These are phyloP conservation scores for Ehretia macrophylla DNA, from an alignment of 257 asterid species.

Conservation along the genomic window DNA sequence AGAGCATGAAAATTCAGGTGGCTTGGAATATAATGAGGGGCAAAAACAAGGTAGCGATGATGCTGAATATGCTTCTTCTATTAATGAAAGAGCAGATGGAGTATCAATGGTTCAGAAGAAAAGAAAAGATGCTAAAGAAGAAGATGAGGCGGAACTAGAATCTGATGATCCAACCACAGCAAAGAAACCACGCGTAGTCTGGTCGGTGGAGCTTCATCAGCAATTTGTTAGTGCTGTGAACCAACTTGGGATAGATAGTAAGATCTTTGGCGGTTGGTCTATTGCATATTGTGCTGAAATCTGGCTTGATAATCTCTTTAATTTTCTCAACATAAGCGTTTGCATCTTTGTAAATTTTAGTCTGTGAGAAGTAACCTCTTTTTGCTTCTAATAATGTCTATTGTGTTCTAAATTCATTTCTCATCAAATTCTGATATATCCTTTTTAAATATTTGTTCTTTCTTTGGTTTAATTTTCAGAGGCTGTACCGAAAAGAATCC, in stretches of 20 bases:
- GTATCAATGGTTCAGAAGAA: conserved; percentile 41
- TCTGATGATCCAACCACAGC: conserved; percentile 55
- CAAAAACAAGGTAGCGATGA: conserved; percentile 42
- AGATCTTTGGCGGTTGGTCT: conserved; percentile 22
- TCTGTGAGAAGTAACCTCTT: too few species aligned
- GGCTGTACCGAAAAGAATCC: conserved; percentile 89
- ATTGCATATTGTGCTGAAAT: background rate
- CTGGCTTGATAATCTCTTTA: background rate
- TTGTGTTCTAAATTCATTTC: conserved; percentile 1
- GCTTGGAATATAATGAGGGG: conserved; percentile 53
- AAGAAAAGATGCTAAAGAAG: conserved; percentile 61
- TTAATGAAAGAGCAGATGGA: conserved; percentile 48
- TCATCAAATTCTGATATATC: background rate
- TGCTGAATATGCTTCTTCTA: conserved; percentile 61
- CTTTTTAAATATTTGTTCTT: background rate
- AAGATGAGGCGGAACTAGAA: conserved; percentile 56
- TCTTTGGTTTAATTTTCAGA: conserved; percentile 37
- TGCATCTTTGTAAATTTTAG: too few species aligned
- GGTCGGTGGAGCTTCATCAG: conserved; percentile 96
- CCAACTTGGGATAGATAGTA: conserved; percentile 90
- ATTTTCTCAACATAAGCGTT: background rate
- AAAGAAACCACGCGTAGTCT: conserved; percentile 87
- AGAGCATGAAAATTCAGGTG: conserved; percentile 52
- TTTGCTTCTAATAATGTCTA: background rate
- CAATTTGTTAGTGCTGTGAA: conserved; percentile 83